Evolutionary conservation across 768 basidiomycete genomes (phyloP), one percentile per base, ranked within the genome.

Genomic region (Cantharellus cinnabarinus): DNA sequence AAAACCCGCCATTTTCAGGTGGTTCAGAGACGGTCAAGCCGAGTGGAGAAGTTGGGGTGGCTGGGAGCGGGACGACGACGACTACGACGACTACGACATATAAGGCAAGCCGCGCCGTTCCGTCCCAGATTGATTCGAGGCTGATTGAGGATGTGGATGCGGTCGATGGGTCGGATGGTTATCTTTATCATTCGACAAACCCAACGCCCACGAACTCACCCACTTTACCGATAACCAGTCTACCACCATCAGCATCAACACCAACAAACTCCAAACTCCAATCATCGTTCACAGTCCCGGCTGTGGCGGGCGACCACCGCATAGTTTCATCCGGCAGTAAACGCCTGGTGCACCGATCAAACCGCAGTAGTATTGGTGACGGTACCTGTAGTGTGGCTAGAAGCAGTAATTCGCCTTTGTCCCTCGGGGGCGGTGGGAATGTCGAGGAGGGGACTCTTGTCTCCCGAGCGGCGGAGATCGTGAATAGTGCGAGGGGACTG

Each of bases 401-500:
- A 48, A 29, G 10, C 10, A 48, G 44, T 48, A 10, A 10, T 48
- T 29, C 44, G 29, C 10, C 10, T 48, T 7, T 37, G 10, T 54
- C 7, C 38, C 14, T 37, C 7, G 52, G 52, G 10, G 7, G 52
- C 35, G 52, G 35, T 57, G 41, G 10, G 35, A 57, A 5, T 38
- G 66, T 64, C 52, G 68, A 66, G 56, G 67, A 66, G 29, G 75
- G 72, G 3, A 76, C 73, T 42, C 70, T 82, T 29, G 77, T 78
- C 34, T 76, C 77, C 14, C 73, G 78, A 54, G 81, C 88, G 34
- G 85, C 82, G 20, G 86, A 83, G 58, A 85, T 91, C 44, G 83
- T 90, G 60, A 81, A 79, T 50, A 81, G 77, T 57, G 89, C 89
- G 2, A 81, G 85, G 20, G 84, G 85, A 50, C 81, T 83, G 64